These are phyloP conservation scores for Ophiostoma angusticollis DNA, from an alignment of 2,329 filamentous ascomycete genomes.

Conservation along the genomic window DNA sequence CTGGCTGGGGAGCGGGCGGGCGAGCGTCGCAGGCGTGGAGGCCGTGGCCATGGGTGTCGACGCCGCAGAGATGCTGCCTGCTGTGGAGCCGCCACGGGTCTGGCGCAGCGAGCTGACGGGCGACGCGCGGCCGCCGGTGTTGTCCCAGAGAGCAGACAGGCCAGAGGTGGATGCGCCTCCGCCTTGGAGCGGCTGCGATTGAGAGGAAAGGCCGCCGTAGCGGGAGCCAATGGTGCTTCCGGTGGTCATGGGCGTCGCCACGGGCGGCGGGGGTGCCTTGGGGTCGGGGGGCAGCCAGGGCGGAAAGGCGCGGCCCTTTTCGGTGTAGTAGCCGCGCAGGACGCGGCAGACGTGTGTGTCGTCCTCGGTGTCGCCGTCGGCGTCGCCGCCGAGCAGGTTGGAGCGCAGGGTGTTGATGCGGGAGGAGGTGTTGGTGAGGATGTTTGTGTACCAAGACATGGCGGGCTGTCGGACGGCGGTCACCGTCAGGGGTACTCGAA, in stretches of 20 bases:
- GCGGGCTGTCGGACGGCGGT: no score
- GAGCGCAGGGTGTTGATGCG: constrained; percentile 54
- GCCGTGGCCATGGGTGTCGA: no score
- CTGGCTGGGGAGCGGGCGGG: constrained; percentile 58
- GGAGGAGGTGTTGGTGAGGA: constrained; percentile 51
- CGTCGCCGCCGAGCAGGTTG: constrained; percentile 53
- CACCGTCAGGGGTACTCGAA: constrained; percentile 32
- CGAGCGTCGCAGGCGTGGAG: constrained; percentile 13
- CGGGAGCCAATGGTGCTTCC: constrained; percentile 38
- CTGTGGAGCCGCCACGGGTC: constrained; percentile 23
- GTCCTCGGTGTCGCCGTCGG: constrained; percentile 66
- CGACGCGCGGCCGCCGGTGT: constrained; percentile 25
- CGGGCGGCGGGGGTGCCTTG: constrained; percentile 48
- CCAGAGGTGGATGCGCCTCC: constrained; percentile 21
- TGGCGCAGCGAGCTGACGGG: constrained; percentile 27
- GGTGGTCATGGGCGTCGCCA: constrained; percentile 39
- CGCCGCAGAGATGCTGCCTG: no score
- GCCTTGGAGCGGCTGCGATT: constrained; percentile 22
- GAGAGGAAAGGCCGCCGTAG: constrained; percentile 43
- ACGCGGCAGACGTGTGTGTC: constrained; percentile 92
- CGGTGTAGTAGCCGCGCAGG: constrained; percentile 80
- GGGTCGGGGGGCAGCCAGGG: constrained; percentile 83
- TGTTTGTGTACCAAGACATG: constrained; percentile 77
- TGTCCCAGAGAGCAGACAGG: constrained; percentile 48
- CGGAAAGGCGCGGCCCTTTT: constrained; percentile 72